These are phyloP conservation scores for Saccharomyces hybrid DNA, from an alignment of 1,139 yeast species.

Conservation along the genomic window DNA sequence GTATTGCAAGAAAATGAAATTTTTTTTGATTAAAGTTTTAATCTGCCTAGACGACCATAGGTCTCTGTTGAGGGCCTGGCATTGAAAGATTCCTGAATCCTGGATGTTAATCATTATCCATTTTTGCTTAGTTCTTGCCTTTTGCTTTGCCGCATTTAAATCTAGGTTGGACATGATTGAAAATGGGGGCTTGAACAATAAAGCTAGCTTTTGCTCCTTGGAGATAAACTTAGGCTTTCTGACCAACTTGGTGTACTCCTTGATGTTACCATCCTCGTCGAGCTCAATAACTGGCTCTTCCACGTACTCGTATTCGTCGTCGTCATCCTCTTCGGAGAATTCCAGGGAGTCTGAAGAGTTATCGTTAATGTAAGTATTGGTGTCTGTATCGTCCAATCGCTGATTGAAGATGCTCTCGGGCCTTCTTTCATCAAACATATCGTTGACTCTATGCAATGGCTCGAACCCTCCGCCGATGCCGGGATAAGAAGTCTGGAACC, in stretches of 20 bases:
- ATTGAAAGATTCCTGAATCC: constrained; percentile 73
- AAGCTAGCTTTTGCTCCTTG: constrained; percentile 51
- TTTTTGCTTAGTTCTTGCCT: constrained; percentile 57
- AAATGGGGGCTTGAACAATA: constrained; percentile 86
- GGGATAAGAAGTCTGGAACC: constrained; percentile 34
- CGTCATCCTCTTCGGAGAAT: constrained; percentile 17
- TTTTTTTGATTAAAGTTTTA: constrained; percentile 53
- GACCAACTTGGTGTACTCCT: constrained; percentile 26
- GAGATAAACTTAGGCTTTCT: constrained; percentile 23
- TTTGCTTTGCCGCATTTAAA: constrained; percentile 62
- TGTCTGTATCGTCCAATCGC: constrained; percentile 24
- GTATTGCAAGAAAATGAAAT: constrained; percentile 77
- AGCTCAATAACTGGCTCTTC: constrained; percentile 31
- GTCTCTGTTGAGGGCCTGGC: constrained; percentile 88
- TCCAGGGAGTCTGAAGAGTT: constrained; percentile 11
- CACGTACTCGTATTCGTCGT: constrained; percentile 28
- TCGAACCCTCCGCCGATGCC: constrained; percentile 33
- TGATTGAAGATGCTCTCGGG: constrained; percentile 49
- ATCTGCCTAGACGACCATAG: constrained; percentile 73
- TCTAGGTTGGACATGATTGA: constrained; percentile 68
- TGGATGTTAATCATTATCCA: constrained; percentile 90
- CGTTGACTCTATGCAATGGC: constrained; percentile 25
- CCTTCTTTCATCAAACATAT: constrained; percentile 37
- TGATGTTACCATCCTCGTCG: constrained; percentile 31
- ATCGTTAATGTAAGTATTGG: constrained; percentile 19